Percentiles rank a stretch among this genome's conserved stretches.
Conservation (phyloP, 1,139 yeast genomes). For the Magnusiomyces clavatus region DNA sequence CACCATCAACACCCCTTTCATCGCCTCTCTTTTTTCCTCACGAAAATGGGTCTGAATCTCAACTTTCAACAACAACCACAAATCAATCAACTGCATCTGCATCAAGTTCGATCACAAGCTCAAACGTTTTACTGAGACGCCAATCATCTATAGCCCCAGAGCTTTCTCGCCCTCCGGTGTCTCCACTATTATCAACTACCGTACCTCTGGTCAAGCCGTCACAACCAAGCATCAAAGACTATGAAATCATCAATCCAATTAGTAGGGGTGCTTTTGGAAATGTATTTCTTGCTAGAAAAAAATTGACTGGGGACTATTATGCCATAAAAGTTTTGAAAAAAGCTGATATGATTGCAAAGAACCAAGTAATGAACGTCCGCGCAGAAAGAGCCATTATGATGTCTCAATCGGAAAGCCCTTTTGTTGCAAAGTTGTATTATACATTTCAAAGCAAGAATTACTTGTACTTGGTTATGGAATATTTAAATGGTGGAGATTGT, state of each 20-base stretch:
- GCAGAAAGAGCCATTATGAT: constrained; percentile 96
- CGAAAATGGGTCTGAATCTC: constrained; percentile 15
- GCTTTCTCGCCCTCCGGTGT: constrained; percentile 42
- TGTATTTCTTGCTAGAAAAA: constrained; percentile 77
- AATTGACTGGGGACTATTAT: constrained; percentile 85
- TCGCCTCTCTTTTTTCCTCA: constrained; percentile 27
- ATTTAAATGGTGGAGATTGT: constrained; percentile 91
- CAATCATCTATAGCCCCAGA: constrained; percentile 25
- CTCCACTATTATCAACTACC: constrained; percentile 70
- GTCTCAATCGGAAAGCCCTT: constrained; percentile 91
- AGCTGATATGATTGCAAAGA: constrained; percentile 93
- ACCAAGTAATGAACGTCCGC: constrained; percentile 89
- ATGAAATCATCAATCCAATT: constrained; percentile 84
- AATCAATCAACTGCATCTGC: no score
- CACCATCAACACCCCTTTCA: constrained; percentile 26
- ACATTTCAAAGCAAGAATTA: constrained; percentile 87
- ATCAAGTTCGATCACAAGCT: not conserved
- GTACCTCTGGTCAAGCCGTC: constrained; percentile 36
- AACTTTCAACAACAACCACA: not conserved
- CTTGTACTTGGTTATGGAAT: constrained; percentile 91
- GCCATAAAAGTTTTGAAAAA: constrained; percentile 94
- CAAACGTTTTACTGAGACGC: constrained; percentile 18
- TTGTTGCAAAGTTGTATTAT: constrained; percentile 82
- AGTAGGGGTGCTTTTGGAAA: constrained; percentile 98
- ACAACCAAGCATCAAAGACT: constrained; percentile 74